Evolutionary conservation across 371 early-diverging fungal species (phyloP).

Genomic region (Mortierella sp.): DNA sequence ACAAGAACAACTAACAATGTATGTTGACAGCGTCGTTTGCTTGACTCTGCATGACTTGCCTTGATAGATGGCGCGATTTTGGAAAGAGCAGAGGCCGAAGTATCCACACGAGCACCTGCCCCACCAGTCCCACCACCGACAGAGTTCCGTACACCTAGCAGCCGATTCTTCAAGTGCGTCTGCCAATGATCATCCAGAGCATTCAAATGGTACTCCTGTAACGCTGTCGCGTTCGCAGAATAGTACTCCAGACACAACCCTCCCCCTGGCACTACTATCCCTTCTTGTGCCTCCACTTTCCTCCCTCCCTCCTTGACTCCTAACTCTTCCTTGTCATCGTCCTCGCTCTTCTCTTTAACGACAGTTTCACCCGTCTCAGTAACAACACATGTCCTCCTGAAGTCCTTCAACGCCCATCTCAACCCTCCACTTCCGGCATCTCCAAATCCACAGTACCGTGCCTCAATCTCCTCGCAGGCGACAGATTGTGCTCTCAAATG

Average conservation of each 20-base stretch:
- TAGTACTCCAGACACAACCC: slow-evolving; percentile 48
- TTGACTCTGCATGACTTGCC: slow-evolving; percentile 11
- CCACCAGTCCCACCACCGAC: not conserved
- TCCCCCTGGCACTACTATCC: slow-evolving; percentile 26
- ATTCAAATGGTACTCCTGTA: slow-evolving; percentile 37
- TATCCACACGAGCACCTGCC: not conserved
- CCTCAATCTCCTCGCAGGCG: slow-evolving; percentile 39
- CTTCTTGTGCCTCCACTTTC: not conserved
- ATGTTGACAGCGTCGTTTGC: not conserved
- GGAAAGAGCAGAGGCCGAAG: not conserved
- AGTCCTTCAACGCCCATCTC: slow-evolving; percentile 17
- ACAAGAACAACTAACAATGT: not conserved
- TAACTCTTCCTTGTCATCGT: not conserved
- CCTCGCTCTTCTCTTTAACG: not conserved
- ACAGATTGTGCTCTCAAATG: slow-evolving; percentile 37
- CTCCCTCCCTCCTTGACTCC: not conserved
- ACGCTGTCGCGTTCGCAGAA: slow-evolving; percentile 36
- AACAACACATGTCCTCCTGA: slow-evolving; percentile 32
- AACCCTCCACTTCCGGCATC: not conserved
- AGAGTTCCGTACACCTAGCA: not conserved
- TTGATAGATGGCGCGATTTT: slow-evolving; percentile 23
- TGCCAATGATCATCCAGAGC: slow-evolving; percentile 49
- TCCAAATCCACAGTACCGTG: not conserved
- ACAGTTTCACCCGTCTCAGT: not conserved
- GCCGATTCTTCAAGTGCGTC: slow-evolving; percentile 21